Percentiles rank a stretch among this genome's conserved stretches.
Evolutionary conservation across 2,329 filamentous ascomycete genomes (phyloP).

Genomic region (Sclerotinia subarctica): DNA sequence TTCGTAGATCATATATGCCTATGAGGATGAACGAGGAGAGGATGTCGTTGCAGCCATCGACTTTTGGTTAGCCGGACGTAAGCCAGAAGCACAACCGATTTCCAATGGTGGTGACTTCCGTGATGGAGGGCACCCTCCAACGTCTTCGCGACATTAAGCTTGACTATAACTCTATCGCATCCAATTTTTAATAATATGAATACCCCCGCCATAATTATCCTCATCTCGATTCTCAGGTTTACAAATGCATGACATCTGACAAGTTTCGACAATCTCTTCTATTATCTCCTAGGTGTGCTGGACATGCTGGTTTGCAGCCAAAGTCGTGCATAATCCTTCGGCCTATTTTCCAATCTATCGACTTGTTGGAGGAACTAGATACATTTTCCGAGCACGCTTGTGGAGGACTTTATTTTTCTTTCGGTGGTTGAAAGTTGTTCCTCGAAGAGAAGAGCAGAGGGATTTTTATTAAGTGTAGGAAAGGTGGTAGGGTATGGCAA

Average conservation of each 20-base stretch:
- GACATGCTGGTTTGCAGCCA: constrained; percentile 20
- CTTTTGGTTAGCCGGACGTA: constrained; percentile 65
- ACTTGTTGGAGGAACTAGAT: constrained; percentile 15
- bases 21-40: constrained; percentile 91
- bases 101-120: constrained; percentile 25
- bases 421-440: constrained; percentile 6
- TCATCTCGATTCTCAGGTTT: constrained; percentile 16
- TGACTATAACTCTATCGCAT: constrained; percentile 3
- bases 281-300: constrained; percentile 21
- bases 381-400: constrained; percentile 7
- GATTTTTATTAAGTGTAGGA: constrained; percentile 8
- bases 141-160: constrained; percentile 33
- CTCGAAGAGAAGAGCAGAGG: constrained; percentile 12
- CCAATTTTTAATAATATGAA: constrained; percentile 19
- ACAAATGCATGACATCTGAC: constrained; percentile 20
- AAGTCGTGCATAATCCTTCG: constrained; percentile 21
- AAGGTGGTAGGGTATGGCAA: constrained; percentile 1
- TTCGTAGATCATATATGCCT: constrained; percentile 86
- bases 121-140: constrained; percentile 28
- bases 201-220: constrained; percentile 18
- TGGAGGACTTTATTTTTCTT: constrained; percentile 16
- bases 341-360: constrained; percentile 15
- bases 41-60: constrained; percentile 93
- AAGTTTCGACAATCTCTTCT: constrained; percentile 19
- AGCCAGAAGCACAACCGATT: constrained; percentile 32